Percentiles rank a stretch among this genome's conserved stretches.
phyloP scores from a whole-genome alignment of 331 rosid genomes.

The Arachis monticola region DNA sequence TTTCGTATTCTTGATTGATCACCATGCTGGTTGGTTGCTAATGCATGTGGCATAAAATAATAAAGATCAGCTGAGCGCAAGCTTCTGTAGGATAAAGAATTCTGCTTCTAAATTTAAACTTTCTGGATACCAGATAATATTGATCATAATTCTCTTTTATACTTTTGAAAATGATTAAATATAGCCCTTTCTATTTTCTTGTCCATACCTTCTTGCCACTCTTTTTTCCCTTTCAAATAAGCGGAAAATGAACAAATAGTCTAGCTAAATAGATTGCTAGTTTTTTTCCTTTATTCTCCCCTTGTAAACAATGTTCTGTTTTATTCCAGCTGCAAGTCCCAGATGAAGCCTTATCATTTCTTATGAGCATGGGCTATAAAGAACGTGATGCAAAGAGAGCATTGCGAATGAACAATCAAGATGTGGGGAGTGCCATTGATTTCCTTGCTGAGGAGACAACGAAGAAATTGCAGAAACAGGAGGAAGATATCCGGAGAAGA shows the following conservation, averaged over 20 bases:
- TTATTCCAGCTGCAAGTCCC: constrained; percentile 79
- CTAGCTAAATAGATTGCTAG: constrained; percentile 17
- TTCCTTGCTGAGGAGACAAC: constrained; percentile 75
- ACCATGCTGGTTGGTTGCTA: background rate
- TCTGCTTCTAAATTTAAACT: constrained; percentile 12
- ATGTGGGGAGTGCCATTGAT: constrained; percentile 78
- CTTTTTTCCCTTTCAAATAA: constrained; percentile 26
- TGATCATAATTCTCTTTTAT: background rate
- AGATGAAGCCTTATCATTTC: constrained; percentile 83
- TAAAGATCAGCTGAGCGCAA: background rate
- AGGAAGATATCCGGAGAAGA: constrained; percentile 62
- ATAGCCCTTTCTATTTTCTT: constrained; percentile 19
- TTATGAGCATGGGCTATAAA: constrained; percentile 85
- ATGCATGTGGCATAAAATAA: constrained; percentile 1
- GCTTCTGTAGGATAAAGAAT: background rate
- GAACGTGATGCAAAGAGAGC: constrained; percentile 82
- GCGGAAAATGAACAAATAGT: constrained; percentile 3
- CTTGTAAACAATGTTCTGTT: constrained; percentile 21
- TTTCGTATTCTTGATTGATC: constrained; percentile 17
- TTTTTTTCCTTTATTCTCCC: background rate
- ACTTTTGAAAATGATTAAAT: background rate
- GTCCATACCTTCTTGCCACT: background rate
- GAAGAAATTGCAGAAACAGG: constrained; percentile 58
- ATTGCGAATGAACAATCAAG: constrained; percentile 86
- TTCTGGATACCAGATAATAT: constrained; percentile 13